phyloP scores from a whole-genome alignment of 441 rosid species.

The Jatropha podagrica region DNA sequence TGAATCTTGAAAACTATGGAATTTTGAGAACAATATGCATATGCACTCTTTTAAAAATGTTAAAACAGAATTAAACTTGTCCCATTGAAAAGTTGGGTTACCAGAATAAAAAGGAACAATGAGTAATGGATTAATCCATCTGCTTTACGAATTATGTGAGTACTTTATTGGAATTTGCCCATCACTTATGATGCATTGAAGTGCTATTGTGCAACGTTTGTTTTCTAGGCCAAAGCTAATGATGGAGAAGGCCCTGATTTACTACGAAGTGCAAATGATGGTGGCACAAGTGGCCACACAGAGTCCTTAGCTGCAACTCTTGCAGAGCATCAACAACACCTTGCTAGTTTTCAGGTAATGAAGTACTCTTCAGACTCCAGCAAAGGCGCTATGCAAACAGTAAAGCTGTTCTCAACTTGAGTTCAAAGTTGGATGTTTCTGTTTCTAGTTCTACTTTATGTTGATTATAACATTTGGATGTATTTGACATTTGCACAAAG shows the following conservation, averaged over 20 bases:
- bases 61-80: conserved; percentile 1
- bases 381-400: not conserved
- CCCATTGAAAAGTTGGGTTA: not conserved
- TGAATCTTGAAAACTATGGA: not conserved
- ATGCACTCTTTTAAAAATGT: not conserved
- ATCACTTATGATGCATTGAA: conserved; percentile 12
- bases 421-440: conserved; percentile 1
- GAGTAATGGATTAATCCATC: not conserved
- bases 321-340: conserved; percentile 96
- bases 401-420: conserved; percentile 10
- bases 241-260: conserved; percentile 99
- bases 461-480: conserved; percentile 11
- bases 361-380: not conserved
- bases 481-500: not conserved
- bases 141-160: not conserved
- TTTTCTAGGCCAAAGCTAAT: conserved; percentile 86
- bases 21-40: not conserved
- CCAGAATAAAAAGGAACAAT: not conserved
- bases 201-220: conserved; percentile 18
- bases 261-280: conserved; percentile 66
- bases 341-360: conserved; percentile 94
- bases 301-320: conserved; percentile 92
- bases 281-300: conserved; percentile 82
- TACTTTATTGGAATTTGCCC: conserved; percentile 14
- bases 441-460: conserved; percentile 12